Evolutionary conservation across 768 basidiomycete species (phyloP), one percentile per base, ranked within the genome.

Genomic region (Holtermannia corniformis): DNA sequence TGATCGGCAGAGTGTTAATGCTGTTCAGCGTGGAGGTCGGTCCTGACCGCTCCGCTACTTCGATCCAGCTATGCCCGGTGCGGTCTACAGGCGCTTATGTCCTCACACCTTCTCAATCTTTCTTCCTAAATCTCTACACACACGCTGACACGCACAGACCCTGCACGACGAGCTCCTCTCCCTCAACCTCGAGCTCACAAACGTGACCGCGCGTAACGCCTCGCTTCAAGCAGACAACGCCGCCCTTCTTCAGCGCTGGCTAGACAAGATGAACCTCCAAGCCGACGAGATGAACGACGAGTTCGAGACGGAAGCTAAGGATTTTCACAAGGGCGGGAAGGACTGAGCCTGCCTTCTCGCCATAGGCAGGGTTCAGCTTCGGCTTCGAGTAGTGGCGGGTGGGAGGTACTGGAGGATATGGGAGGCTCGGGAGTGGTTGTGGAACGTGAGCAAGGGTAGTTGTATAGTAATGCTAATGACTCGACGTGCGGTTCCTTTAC

Each of bases 81-180:
- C 41, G 20, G 13, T n/a, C 19, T 21, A 16, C 21, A 21, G 22
- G 32, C 4, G 13, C 40, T 28, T 20, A 19, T 41, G 22, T 47
- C 1, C 55, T 72, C 44, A 13, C 28, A 22, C 41, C 44, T 14
- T 11, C 32, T 47, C 46, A 20, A n/a, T n/a, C 20, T 25, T 49
- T 23, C 47, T 27, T 59, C 21, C 20, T 50, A 49, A 51, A 41
- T 43, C 61, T 54, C 43, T 47, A n/a, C 40, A 19, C 47, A 14
- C 50, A 22, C 21, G 50, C 41, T 50, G 46, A 52, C 37, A 13
- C 48, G 16, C 12, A 4, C 67, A 95, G 92, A 84, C 87, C 50
- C 79, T 97, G 14, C 86, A 92, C 63, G 93, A 99, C 72, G 93
- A 99, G 74, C 86, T 93, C 75, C 83, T 82, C 59, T 89, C 93